phyloP scores from a whole-genome alignment of 345 rosid species.

The Corchorus capsularis region DNA sequence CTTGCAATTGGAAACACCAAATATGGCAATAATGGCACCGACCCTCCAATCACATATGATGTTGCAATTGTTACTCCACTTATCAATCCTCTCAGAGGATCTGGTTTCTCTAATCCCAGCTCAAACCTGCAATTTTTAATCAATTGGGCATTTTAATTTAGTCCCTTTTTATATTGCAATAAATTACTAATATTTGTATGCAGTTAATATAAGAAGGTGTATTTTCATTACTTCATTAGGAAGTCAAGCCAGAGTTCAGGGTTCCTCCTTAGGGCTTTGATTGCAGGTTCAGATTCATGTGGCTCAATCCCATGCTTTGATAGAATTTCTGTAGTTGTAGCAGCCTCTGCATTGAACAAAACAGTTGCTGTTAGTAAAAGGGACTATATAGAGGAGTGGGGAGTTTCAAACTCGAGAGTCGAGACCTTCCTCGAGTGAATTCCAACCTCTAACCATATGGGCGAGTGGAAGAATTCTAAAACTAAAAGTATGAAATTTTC shows the following conservation, averaged over 20 bases:
- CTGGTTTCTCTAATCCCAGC: conserved; percentile 85
- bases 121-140: conserved; percentile 58
- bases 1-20: conserved; percentile 63
- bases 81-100: conserved; percentile 77
- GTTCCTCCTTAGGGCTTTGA: conserved; percentile 70
- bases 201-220: neutral
- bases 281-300: conserved; percentile 72
- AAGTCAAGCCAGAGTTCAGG: conserved; percentile 93
- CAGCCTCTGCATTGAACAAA: conserved; percentile 59
- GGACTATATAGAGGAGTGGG: too few species aligned
- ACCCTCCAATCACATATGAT: conserved; percentile 75
- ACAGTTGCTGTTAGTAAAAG: neutral
- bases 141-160: neutral
- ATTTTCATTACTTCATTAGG: conserved; percentile 77
- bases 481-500: too few species aligned
- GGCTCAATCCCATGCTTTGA: conserved; percentile 74
- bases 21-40: conserved; percentile 77
- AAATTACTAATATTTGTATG: neutral
- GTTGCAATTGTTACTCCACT: conserved; percentile 68
- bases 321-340: conserved; percentile 75
- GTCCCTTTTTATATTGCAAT: too few species aligned
- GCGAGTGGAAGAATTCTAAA: too few species aligned
- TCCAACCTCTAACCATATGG: too few species aligned
- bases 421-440: too few species aligned
- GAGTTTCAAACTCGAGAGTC: too few species aligned